Evolutionary conservation across 176 grass and related monocot species (phyloP).

Genomic region (Oryza meyeriana): DNA sequence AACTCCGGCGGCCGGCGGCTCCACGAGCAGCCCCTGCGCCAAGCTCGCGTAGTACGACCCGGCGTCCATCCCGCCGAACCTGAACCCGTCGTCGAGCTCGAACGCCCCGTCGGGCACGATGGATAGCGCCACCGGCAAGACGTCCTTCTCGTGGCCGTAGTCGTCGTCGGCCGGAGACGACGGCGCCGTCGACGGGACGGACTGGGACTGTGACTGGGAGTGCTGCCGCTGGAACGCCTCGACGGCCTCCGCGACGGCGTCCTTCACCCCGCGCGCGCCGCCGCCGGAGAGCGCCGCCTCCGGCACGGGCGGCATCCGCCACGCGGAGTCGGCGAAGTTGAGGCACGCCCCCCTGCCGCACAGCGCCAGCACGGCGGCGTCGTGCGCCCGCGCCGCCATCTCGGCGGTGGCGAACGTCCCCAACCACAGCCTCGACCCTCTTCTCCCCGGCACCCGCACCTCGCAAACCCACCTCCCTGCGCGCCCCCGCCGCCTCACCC

Average conservation of each 20-base stretch:
- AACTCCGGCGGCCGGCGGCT: constrained; percentile 14
- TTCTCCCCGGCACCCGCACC: constrained; percentile 38
- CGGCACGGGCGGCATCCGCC: constrained; percentile 28
- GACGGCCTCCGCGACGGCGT: constrained; percentile 31
- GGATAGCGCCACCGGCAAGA: neutral
- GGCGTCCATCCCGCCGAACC: constrained; percentile 38
- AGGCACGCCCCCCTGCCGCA: constrained; percentile 43
- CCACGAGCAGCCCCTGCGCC: constrained; percentile 52
- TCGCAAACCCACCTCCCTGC: constrained; percentile 67
- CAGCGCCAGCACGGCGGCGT: constrained; percentile 57
- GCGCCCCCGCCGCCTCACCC: constrained; percentile 43
- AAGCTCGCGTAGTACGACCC: constrained; percentile 57
- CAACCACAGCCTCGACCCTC: constrained; percentile 55
- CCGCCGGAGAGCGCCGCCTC: neutral
- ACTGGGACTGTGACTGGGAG: no score
- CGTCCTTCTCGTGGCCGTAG: neutral
- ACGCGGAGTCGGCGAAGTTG: constrained; percentile 71
- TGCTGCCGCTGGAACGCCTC: neutral
- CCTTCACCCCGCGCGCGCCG: constrained; percentile 28
- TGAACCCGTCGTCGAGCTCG: constrained; percentile 15
- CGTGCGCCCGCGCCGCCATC: constrained; percentile 66
- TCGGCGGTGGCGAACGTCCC: constrained; percentile 71
- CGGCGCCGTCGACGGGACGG: neutral
- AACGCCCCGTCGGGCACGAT: neutral
- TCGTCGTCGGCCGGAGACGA: neutral